Conservation (phyloP, 163 green algal genomes). For the Scenedesmus sp. region DNA sequence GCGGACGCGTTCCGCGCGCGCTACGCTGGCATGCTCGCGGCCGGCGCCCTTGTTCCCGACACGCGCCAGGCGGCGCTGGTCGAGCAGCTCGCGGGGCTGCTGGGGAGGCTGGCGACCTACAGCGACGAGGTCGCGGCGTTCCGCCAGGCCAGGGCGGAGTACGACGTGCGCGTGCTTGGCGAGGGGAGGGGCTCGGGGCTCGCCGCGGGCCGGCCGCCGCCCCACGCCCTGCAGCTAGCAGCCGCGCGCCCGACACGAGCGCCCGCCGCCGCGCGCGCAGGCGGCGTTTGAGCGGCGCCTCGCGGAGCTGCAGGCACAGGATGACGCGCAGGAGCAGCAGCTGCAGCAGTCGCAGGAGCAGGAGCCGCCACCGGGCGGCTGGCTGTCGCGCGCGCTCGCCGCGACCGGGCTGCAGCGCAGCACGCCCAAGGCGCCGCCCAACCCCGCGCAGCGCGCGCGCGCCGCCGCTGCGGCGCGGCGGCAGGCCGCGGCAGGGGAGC, state of each 20-base stretch:
- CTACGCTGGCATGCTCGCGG: conserved; percentile 24
- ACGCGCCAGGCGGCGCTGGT: conserved; percentile 34
- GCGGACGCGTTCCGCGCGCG: conserved; percentile 9
- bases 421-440: not conserved
- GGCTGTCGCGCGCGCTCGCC: too few species aligned
- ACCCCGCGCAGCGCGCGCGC: not conserved
- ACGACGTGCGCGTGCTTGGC: conserved; percentile 7
- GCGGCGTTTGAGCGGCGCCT: not conserved
- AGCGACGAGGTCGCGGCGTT: not conserved
- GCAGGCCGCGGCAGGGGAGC: not conserved
- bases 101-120: conserved; percentile 30
- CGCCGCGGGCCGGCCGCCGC: too few species aligned
- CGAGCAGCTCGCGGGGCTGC: conserved; percentile 14
- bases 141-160: not conserved
- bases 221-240: too few species aligned
- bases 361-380: not conserved
- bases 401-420: not conserved
- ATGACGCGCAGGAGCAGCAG: conserved; percentile 33
- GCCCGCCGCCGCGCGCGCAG: too few species aligned
- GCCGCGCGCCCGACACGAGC: too few species aligned
- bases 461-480: conserved; percentile 26
- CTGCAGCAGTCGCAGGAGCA: conserved; percentile 53
- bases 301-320: conserved; percentile 5
- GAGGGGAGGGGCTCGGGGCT: not conserved
- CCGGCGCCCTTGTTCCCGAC: conserved; percentile 34